Conservation (phyloP, 768 basidiomycete genomes). For the Nidula microcarpa region DNA sequence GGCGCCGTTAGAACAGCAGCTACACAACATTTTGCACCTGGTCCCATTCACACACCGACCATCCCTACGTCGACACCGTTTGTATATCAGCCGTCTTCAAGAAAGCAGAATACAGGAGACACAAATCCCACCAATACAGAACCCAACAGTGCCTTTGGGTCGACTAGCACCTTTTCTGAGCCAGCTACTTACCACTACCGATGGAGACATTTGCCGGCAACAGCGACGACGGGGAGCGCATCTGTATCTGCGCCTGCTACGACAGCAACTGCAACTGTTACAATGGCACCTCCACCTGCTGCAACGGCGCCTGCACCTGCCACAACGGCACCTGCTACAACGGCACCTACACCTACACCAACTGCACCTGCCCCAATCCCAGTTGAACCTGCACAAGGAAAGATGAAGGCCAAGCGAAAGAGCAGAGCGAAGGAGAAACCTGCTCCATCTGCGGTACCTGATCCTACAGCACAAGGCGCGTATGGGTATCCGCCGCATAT, state of each 20-base stretch:
- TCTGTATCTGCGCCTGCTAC: constrained; percentile 2
- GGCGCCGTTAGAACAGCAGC: not conserved
- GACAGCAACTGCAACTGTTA: not conserved
- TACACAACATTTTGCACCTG: not conserved
- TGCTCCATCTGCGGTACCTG: not conserved
- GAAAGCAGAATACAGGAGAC: not conserved
- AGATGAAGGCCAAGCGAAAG: not conserved
- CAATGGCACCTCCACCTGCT: not conserved
- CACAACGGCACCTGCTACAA: not conserved
- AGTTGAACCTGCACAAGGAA: not conserved
- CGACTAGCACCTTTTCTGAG: not conserved
- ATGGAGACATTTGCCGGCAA: not conserved
- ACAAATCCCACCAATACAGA: not conserved
- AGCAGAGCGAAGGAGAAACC: not conserved
- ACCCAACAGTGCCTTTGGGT: not conserved
- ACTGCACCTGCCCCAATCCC: not conserved
- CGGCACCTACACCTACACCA: not conserved
- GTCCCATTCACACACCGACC: constrained; percentile 4
- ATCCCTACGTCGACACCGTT: constrained; percentile 10
- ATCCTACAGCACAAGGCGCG: not conserved
- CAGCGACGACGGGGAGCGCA: not conserved
- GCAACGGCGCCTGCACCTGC: not conserved
- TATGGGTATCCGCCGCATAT: constrained; percentile 12
- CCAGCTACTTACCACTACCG: not conserved
- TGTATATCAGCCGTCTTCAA: constrained; percentile 11